phyloP scores from a whole-genome alignment of 2,329 filamentous ascomycete species.

The Dactylellina sp. region DNA sequence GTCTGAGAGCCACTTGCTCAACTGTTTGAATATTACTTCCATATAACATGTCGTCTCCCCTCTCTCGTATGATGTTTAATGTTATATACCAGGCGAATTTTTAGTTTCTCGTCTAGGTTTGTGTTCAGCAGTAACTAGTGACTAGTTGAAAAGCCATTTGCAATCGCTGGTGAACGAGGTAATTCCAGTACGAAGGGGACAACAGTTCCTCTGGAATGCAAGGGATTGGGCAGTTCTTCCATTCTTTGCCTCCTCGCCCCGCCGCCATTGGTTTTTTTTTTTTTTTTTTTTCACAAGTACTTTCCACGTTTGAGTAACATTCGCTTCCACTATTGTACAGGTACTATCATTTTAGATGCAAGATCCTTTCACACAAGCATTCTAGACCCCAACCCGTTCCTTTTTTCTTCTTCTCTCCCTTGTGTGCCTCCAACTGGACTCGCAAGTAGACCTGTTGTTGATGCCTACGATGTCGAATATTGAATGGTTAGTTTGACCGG shows the following conservation, averaged over 20 bases:
- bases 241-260: constrained; percentile 17
- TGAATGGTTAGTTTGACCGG: constrained; percentile 30
- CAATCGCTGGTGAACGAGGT: no score
- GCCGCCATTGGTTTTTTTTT: constrained; percentile 16
- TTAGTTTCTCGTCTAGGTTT: constrained; percentile 34
- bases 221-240: constrained; percentile 18
- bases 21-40: constrained; percentile 10
- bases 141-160: not conserved
- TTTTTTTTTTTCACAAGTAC: not conserved
- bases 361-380: not conserved
- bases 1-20: not conserved
- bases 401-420: constrained; percentile 10
- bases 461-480: constrained; percentile 27
- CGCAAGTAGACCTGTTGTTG: constrained; percentile 30
- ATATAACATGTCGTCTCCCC: constrained; percentile 16
- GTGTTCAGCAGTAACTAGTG: constrained; percentile 10
- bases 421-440: constrained; percentile 42
- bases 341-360: no score
- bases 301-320: constrained; percentile 6
- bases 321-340: no score
- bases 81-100: constrained; percentile 17
- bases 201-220: constrained; percentile 39
- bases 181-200: no score
- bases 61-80: constrained; percentile 23
- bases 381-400: not conserved